Base-by-base conservation (phyloP, 345 rosid species). In the Sonneratia alba region DNA sequence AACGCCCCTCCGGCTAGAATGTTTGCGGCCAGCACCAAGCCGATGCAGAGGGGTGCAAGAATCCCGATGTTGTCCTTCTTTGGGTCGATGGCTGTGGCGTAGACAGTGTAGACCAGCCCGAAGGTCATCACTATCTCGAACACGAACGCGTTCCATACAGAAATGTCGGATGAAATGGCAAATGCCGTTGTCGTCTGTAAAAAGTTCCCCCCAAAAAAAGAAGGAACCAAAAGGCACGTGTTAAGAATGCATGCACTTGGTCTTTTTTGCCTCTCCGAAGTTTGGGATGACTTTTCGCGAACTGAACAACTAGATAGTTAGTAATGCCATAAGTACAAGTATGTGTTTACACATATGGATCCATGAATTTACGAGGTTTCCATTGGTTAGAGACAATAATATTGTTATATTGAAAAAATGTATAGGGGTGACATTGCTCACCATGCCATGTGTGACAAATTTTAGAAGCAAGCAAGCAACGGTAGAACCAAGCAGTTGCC, bases 391-490 rank as follows among this genome's bases (percentile, higher is more conserved):
- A 27, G 32, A 27, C 32, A 27, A 27, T 27, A 27, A 27, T 27
- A 27, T 27, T 27, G 32, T 27, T 27, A 27, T 27, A 27, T 27
- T 27, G 32, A 27, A 27, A 27, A 27, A 27, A 27, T 27, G 32
- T 27, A 27, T 27, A 27, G 57, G n/a, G n/a, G 13, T 51, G n/a
- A 15, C 3, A 3, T 38, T 62, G 57, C 71, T 73, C 21, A 67
- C 76, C 76, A 73, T 55, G 67, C 69, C 77, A 62, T 74, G 38
- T 37, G 77, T 74, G 61, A 16, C 19, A 49, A 74, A 74, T 32
- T 74, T 74, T 3, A 74, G 77, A 13, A 74, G 62, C 57, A 74
- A 32, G 77, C 77, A 74, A 49, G 77, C 77, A 0, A 62, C 73
- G 11, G 21, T 36, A 14, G 67, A 64, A 37, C 67, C 67, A 32